Evolutionary conservation across 495 filamentous ascomycete species (phyloP).

Genomic region (Aspergillus cavernicola): DNA sequence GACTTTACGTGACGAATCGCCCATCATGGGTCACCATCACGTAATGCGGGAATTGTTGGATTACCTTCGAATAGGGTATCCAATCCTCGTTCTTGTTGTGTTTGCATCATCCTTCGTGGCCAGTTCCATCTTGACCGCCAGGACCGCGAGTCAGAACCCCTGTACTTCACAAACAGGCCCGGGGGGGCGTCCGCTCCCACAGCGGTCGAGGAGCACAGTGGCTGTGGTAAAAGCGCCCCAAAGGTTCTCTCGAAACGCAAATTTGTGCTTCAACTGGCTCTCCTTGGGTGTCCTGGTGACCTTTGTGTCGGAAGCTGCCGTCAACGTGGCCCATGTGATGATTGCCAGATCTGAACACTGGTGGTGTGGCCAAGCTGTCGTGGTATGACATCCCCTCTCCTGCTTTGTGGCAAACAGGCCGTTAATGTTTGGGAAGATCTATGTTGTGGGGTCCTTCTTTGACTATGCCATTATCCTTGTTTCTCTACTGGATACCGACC

Average conservation of each 20-base stretch:
- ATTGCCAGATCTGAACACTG: conserved; percentile 61
- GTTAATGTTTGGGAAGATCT: conserved; percentile 56
- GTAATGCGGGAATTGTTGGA: conserved; percentile 45
- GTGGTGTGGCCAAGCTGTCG: conserved; percentile 86
- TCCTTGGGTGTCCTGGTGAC: conserved; percentile 63
- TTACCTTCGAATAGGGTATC: conserved; percentile 58
- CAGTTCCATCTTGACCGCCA: conserved; percentile 57
- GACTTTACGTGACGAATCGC: conserved; percentile 19
- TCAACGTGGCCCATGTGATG: conserved; percentile 76
- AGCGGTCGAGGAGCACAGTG: conserved; percentile 40
- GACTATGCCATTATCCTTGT: conserved; percentile 69
- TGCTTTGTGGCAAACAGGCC: neutral
- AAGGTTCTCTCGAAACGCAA: conserved; percentile 56
- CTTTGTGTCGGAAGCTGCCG: conserved; percentile 67
- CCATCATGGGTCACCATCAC: conserved; percentile 33
- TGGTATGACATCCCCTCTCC: conserved; percentile 55
- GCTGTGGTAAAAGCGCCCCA: conserved; percentile 30
- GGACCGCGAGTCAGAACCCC: conserved; percentile 35
- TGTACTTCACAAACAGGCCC: conserved; percentile 52
- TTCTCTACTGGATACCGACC: conserved; percentile 72
- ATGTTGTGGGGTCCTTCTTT: conserved; percentile 74
- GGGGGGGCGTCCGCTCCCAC: conserved; percentile 76
- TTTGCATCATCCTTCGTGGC: conserved; percentile 63
- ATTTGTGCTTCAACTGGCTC: conserved; percentile 70
- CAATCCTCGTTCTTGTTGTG: conserved; percentile 62